phyloP scores from a whole-genome alignment of 78 protist species.

The Reticulomyxa filosa region DNA sequence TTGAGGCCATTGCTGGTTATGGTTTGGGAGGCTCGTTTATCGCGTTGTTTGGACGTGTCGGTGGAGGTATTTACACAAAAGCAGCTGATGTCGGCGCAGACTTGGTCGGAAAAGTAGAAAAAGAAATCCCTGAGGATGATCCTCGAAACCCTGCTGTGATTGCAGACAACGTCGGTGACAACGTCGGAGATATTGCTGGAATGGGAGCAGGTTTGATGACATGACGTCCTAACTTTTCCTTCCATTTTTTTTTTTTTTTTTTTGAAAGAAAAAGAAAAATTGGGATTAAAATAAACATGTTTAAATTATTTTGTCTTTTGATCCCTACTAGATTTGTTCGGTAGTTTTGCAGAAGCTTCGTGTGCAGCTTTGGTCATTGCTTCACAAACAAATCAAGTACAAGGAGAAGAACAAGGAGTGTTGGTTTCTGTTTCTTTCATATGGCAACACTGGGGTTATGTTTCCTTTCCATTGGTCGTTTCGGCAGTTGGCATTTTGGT shows the following conservation, averaged over 20 bases:
- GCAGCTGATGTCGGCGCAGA: conserved; percentile 58
- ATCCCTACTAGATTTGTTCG: no score
- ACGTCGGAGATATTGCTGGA: conserved; percentile 54
- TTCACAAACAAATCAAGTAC: neutral
- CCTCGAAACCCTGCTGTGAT: conserved; percentile 47
- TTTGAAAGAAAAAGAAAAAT: no score
- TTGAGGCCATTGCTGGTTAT: conserved; percentile 37
- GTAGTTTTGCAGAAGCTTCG: conserved; percentile 34
- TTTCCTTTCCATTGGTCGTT: conserved; percentile 7
- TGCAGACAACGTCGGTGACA: conserved; percentile 64
- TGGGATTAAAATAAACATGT: no score
- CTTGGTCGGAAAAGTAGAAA: conserved; percentile 42
- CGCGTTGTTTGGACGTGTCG: conserved; percentile 49
- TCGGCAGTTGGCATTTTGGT: conserved; percentile 14
- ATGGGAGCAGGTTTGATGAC: no score
- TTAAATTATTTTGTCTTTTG: no score
- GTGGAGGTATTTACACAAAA: conserved; percentile 47
- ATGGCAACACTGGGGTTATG: neutral
- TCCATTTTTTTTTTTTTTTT: no score
- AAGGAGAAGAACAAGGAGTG: no score
- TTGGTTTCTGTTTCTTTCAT: neutral
- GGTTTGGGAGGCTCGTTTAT: conserved; percentile 47
- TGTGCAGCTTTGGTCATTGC: conserved; percentile 30
- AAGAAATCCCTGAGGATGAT: conserved; percentile 37
- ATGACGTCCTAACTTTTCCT: no score